Conservation (phyloP, 306 rosid species). For the Purshia tridentata region DNA sequence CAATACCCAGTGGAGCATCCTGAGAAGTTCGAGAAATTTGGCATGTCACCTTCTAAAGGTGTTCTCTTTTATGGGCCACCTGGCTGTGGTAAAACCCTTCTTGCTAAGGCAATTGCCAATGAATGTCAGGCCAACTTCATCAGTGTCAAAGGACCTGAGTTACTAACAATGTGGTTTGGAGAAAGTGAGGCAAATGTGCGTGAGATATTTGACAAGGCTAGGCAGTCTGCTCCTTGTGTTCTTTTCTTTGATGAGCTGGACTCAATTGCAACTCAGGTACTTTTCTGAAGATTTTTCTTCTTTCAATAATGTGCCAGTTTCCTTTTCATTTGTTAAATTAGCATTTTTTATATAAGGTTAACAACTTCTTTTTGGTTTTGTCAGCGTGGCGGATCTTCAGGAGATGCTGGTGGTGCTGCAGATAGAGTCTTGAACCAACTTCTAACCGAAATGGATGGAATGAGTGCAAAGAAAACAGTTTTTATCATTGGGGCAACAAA, state of each 20-base stretch:
- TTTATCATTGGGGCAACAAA: conserved; percentile 72
- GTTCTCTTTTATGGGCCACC: conserved; percentile 75
- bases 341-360: not conserved
- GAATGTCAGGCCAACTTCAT: conserved; percentile 75
- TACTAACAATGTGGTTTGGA: conserved; percentile 78
- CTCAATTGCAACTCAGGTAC: conserved; percentile 70
- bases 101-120: conserved; percentile 68
- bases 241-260: conserved; percentile 79
- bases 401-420: conserved; percentile 74
- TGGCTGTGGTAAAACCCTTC: conserved; percentile 68
- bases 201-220: conserved; percentile 72
- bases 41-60: conserved; percentile 80
- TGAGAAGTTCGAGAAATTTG: conserved; percentile 75
- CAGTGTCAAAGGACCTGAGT: conserved; percentile 68
- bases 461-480: conserved; percentile 68
- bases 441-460: conserved; percentile 76
- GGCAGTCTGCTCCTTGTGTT: conserved; percentile 73
- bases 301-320: not conserved
- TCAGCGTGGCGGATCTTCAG: conserved; percentile 58
- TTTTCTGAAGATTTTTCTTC: not conserved
- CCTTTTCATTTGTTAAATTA: not conserved
- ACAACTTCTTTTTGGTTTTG: not conserved
- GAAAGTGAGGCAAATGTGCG: conserved; percentile 75
- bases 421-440: conserved; percentile 78
- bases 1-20: conserved; percentile 81